Conservation (phyloP, 208 protist genomes). For the Trypanosoma cruzi region DNA sequence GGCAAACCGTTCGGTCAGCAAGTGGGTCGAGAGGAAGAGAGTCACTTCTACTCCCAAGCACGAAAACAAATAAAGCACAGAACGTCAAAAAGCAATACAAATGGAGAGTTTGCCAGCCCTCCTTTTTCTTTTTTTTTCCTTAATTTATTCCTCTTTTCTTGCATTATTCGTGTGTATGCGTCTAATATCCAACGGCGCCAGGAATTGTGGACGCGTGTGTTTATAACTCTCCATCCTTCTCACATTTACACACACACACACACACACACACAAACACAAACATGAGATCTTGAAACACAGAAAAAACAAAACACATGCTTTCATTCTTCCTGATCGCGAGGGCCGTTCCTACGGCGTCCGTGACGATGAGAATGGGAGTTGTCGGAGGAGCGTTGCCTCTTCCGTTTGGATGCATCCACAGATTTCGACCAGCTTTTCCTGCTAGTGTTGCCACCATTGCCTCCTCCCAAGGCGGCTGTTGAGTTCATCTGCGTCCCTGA, state of each 20-base stretch:
- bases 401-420: not conserved
- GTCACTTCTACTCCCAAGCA: not conserved
- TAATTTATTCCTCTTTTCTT: not conserved
- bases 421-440: not conserved
- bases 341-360: not conserved
- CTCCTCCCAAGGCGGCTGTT: not conserved
- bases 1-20: not conserved
- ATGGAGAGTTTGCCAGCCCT: not conserved
- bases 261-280: not conserved
- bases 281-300: not conserved
- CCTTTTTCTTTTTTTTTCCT: not conserved
- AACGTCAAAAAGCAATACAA: not conserved
- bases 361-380: conserved; percentile 4
- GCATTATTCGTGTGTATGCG: not conserved
- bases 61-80: not conserved
- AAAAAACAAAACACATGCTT: not conserved
- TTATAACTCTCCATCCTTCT: not conserved
- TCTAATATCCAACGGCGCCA: no score
- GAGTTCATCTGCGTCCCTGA: not conserved
- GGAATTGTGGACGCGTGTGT: no score
- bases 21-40: no score
- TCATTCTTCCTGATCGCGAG: conserved; percentile 1
- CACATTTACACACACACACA: not conserved
- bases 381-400: conserved; percentile 11
- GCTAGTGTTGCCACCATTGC: not conserved